phyloP scores from a whole-genome alignment of 2,329 filamentous ascomycete genomes.

The Cercospora beticola region DNA sequence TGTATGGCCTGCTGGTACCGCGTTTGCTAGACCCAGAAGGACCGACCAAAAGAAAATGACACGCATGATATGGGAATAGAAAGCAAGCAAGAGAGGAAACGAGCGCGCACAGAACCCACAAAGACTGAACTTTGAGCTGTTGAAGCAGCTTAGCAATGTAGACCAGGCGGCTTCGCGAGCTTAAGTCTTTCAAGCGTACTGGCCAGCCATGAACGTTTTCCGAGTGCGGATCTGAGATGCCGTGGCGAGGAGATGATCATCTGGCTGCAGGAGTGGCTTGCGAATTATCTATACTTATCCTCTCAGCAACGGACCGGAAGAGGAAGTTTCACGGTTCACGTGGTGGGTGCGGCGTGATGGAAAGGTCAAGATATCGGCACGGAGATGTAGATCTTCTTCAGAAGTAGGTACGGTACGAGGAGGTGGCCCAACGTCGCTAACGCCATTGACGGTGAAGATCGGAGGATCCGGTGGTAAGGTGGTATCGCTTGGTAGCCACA shows the following conservation, averaged over 20 bases:
- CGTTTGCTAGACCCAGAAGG: slow-evolving; percentile 10
- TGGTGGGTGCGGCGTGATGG: not conserved
- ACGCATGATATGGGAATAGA: slow-evolving; percentile 13
- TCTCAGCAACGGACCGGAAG: not conserved
- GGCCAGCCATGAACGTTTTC: not conserved
- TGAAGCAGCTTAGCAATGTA: not conserved
- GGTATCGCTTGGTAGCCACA: not conserved
- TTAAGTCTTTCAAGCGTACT: not conserved
- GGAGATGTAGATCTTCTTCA: slow-evolving; percentile 7
- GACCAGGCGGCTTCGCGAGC: not conserved
- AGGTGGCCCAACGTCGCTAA: slow-evolving; percentile 8
- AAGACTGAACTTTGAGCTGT: not conserved
- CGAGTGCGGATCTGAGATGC: not conserved
- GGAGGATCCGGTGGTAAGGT: not conserved
- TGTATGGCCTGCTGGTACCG: slow-evolving; percentile 14
- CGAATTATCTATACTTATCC: not conserved
- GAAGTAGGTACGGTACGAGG: not conserved
- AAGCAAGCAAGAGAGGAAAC: not conserved
- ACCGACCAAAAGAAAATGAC: slow-evolving; percentile 16
- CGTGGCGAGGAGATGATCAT: not conserved
- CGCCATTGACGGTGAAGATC: slow-evolving; percentile 2
- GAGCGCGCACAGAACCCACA: not conserved
- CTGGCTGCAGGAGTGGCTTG: slow-evolving; percentile 4
- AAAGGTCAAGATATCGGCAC: not conserved
- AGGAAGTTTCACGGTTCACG: slow-evolving; percentile 12